Percentiles rank a stretch among this genome's conserved stretches.
These are phyloP conservation scores for Acanthamoeba healyi DNA, from an alignment of 208 protist genomes.

Conservation along the genomic window DNA sequence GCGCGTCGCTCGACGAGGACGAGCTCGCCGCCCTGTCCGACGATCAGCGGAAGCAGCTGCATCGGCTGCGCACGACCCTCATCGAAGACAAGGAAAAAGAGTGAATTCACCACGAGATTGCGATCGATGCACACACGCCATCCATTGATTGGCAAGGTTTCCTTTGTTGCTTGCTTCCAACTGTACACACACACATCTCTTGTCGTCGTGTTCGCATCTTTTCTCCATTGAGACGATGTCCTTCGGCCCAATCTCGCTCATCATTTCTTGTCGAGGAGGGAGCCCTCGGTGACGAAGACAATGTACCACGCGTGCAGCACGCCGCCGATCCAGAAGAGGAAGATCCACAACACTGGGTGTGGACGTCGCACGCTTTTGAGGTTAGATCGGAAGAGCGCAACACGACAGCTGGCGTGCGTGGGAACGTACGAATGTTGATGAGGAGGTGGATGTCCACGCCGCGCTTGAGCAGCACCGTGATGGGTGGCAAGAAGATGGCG, in stretches of 20 bases:
- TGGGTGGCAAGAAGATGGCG: constrained; percentile 57
- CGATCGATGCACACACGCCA: too few relatives aligned
- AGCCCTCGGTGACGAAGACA: constrained; percentile 42
- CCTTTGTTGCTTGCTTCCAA: too few relatives aligned
- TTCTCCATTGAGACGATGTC: too few relatives aligned
- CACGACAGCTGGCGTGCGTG: too few relatives aligned
- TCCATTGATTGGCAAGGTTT: too few relatives aligned
- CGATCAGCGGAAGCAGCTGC: not conserved
- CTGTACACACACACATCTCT: too few relatives aligned
- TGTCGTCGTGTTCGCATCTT: too few relatives aligned
- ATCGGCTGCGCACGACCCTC: not conserved
- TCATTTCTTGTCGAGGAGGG: constrained; percentile 3
- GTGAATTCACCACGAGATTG: not conserved
- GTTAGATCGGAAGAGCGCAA: too few relatives aligned
- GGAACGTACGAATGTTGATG: not conserved
- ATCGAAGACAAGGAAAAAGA: constrained; percentile 6
- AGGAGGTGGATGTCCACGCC: constrained; percentile 18
- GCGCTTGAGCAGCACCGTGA: constrained; percentile 21
- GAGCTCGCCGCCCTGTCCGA: not conserved
- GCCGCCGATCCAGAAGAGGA: constrained; percentile 50
- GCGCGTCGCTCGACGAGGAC: not conserved
- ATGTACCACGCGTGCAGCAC: constrained; percentile 65
- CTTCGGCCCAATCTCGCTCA: too few relatives aligned
- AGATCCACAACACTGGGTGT: not conserved
- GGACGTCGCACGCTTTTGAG: too few relatives aligned